A percentile compares a stretch with the other conserved stretches of the same genome.
phyloP scores from a whole-genome alignment of 2,329 filamentous ascomycete genomes.

The Scytalidium lignicola region DNA sequence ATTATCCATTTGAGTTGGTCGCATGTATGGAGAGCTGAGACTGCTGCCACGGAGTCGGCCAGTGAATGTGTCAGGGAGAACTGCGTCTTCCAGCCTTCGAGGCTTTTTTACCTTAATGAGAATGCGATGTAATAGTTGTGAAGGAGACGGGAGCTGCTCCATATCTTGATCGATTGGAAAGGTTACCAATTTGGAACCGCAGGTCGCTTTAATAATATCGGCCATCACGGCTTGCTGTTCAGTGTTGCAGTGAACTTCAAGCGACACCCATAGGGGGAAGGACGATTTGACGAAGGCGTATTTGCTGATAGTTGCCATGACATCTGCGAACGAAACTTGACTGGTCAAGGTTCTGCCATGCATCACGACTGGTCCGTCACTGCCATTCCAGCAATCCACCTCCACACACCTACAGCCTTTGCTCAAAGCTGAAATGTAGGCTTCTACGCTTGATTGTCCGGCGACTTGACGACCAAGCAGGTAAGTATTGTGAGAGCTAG shows the following conservation, averaged over 20 bases:
- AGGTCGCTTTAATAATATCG: constrained; percentile 78
- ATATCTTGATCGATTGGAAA: constrained; percentile 67
- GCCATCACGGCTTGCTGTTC: constrained; percentile 86
- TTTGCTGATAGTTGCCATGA: constrained; percentile 87
- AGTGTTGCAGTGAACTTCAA: constrained; percentile 88
- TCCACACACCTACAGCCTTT: constrained; percentile 93
- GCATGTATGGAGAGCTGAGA: constrained; percentile 70
- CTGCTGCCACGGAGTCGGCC: constrained; percentile 60
- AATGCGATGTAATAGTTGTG: constrained; percentile 76
- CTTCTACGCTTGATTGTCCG: constrained; percentile 87
- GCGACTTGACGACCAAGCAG: constrained; percentile 85
- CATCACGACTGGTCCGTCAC: constrained; percentile 82
- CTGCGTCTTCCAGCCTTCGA: constrained; percentile 27
- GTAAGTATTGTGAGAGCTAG: constrained; percentile 98
- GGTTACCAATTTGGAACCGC: constrained; percentile 73
- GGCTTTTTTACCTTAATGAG: constrained; percentile 93
- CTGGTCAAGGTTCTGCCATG: constrained; percentile 88
- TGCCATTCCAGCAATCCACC: constrained; percentile 96
- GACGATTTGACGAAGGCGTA: constrained; percentile 87
- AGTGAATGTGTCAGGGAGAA: constrained; percentile 41
- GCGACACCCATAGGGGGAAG: constrained; percentile 88
- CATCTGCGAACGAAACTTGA: constrained; percentile 83
- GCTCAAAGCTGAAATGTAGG: constrained; percentile 84
- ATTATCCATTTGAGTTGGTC: constrained; percentile 57
- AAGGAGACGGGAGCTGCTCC: constrained; percentile 73